A percentile compares a stretch with the other conserved stretches of the same genome.
Conservation (phyloP, 2,329 filamentous ascomycete species). For the Aspergillus aculeatinus region DNA sequence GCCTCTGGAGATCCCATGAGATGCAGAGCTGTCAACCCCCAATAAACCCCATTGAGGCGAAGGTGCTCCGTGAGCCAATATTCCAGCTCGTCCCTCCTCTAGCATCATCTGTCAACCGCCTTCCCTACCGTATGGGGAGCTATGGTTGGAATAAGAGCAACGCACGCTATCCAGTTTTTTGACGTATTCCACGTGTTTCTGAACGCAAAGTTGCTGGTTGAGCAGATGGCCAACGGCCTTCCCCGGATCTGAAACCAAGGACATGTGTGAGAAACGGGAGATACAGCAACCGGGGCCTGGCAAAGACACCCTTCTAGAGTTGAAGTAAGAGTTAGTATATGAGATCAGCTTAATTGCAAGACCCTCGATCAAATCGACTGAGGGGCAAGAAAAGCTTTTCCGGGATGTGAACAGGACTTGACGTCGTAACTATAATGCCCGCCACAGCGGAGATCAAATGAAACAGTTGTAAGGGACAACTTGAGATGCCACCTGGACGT, state of each 20-base stretch:
- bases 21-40: constrained; percentile 87
- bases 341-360: neutral
- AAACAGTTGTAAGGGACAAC: neutral
- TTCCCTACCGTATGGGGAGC: constrained; percentile 19
- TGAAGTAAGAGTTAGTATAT: neutral
- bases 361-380: neutral
- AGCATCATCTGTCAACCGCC: constrained; percentile 40
- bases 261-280: constrained; percentile 46
- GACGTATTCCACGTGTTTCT: constrained; percentile 86
- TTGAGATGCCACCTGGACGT: neutral
- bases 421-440: neutral
- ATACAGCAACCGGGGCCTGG: neutral
- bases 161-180: constrained; percentile 83
- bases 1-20: constrained; percentile 78
- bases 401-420: neutral
- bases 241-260: constrained; percentile 61
- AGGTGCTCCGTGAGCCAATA: constrained; percentile 98
- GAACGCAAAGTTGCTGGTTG: constrained; percentile 54
- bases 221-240: constrained; percentile 48
- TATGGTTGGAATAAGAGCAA: constrained; percentile 32
- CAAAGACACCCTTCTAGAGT: neutral
- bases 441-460: neutral
- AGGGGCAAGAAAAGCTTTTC: neutral
- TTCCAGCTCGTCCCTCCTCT: constrained; percentile 89
- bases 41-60: constrained; percentile 92